phyloP scores from a whole-genome alignment of 352 stramenopile genomes.

The Phytophthora palmivora region DNA sequence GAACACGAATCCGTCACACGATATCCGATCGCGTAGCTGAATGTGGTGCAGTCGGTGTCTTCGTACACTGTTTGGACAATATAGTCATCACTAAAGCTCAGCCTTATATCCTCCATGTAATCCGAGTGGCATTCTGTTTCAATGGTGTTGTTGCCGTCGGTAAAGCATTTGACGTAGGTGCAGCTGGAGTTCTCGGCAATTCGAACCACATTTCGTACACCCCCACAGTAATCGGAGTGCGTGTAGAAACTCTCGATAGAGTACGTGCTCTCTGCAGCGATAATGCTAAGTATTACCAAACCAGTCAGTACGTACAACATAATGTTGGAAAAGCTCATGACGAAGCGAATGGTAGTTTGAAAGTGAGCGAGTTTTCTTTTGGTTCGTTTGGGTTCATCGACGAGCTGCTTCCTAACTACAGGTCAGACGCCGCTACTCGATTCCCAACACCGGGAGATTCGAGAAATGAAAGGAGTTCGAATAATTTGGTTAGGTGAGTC shows the following conservation, averaged over 20 bases:
- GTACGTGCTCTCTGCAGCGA: conserved; percentile 2
- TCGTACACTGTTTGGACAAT: not conserved
- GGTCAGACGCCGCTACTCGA: no score
- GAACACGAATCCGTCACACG: not conserved
- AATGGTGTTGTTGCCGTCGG: not conserved
- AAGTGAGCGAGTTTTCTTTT: not conserved
- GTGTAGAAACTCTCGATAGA: not conserved
- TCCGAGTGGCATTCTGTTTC: not conserved
- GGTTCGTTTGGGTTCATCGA: not conserved
- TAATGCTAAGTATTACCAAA: not conserved
- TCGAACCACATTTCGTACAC: not conserved
- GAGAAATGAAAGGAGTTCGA: not conserved
- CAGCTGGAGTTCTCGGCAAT: not conserved
- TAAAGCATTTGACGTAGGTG: not conserved
- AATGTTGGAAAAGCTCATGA: no score
- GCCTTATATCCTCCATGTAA: not conserved
- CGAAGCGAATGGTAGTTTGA: not conserved
- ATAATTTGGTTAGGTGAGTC: no score
- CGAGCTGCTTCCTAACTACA: no score
- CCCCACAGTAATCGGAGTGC: not conserved
- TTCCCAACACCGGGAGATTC: not conserved
- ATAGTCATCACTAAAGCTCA: not conserved
- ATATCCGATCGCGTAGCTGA: conserved; percentile 1
- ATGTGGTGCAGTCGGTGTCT: not conserved
- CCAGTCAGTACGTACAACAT: not conserved